Percentiles rank a stretch among this genome's conserved stretches.
These are phyloP conservation scores for Irpex lacteus DNA, from an alignment of 1,284 basidiomycete genomes.

Conservation along the genomic window DNA sequence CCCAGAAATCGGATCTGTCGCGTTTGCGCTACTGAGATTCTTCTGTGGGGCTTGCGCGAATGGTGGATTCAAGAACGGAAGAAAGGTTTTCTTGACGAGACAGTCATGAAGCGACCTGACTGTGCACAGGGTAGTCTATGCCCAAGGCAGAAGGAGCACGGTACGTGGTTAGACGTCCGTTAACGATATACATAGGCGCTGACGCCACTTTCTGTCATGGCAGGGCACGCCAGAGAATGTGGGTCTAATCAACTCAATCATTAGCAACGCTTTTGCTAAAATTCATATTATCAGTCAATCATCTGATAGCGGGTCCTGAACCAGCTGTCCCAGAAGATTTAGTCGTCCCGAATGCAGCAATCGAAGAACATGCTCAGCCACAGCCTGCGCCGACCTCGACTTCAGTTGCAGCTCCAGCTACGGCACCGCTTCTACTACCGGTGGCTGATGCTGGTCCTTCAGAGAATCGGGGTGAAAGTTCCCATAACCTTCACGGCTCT, in stretches of 20 bases:
- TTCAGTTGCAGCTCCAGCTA: not conserved
- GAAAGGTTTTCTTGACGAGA: constrained; percentile 58
- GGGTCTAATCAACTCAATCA: constrained; percentile 25
- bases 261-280: constrained; percentile 1
- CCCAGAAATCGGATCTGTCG: constrained; percentile 62
- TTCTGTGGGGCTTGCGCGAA: constrained; percentile 69
- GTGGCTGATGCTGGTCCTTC: not conserved
- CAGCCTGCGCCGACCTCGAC: not conserved
- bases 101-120: constrained; percentile 53
- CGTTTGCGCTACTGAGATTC: constrained; percentile 66
- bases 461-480: not conserved
- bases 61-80: constrained; percentile 78
- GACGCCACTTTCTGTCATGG: not conserved
- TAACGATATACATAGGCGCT: not conserved
- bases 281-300: constrained; percentile 39
- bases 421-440: not conserved
- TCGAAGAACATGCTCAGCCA: not conserved
- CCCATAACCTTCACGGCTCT: not conserved
- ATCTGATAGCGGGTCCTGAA: constrained; percentile 36
- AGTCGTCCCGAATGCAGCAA: not conserved
- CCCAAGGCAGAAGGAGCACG: constrained; percentile 55
- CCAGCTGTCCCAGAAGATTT: constrained; percentile 4
- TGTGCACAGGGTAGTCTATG: constrained; percentile 61
- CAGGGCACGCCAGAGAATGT: constrained; percentile 74
- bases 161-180: constrained; percentile 36